Evolutionary conservation across 2,329 filamentous ascomycete genomes (phyloP), one percentile per base, ranked within the genome.

Genomic region (Botrytis hyacinthi): DNA sequence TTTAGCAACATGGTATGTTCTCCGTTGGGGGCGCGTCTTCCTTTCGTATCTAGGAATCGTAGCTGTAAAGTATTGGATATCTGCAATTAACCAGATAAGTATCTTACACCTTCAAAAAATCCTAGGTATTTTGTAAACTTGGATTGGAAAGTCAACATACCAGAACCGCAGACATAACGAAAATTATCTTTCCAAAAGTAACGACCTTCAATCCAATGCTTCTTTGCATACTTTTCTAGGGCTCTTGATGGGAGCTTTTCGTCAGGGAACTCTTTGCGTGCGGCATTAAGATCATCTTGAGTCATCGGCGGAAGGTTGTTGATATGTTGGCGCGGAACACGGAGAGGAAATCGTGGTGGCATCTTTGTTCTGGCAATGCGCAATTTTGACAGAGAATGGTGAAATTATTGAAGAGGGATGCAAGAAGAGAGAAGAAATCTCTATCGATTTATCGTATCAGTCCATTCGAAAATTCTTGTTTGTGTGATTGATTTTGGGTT

Each of bases 111-210:
- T 3, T 10, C 32, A 54, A 51, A 54, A 6, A 20, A 37, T 26
- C 4, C 2, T 0, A 54, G 12, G 7, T 14, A 3, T n/a, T 14
- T 6, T 4, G 4, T 18, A 10, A 32, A 20, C n/a, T 44, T n/a
- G 16, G 16, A 44, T 29, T 12, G 22, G 32, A 37, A n/a, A 67
- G 22, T 37, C 16, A 32, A 32, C 18, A 59, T 42, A 69, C 66
- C 35, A 26, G 35, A 7, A 8, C 48, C 66, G 12, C 48, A 42
- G 22, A 69, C 18, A 10, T 44, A 32, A 42, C 48, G 46, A 32
- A 69, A 59, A 1, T 7, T 20, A 54, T 59, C n/a, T 9, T 59
- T 59, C 66, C 66, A 69, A n/a, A 69, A 69, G 20, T 59, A 69
- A 8, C 37, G 66, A 3, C 1, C 35, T 32, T 44, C 9, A 42